Evolutionary conservation across 257 asterid genomes (phyloP), one percentile per base, ranked within the genome.

Genomic region (Forsythia viridissima): DNA sequence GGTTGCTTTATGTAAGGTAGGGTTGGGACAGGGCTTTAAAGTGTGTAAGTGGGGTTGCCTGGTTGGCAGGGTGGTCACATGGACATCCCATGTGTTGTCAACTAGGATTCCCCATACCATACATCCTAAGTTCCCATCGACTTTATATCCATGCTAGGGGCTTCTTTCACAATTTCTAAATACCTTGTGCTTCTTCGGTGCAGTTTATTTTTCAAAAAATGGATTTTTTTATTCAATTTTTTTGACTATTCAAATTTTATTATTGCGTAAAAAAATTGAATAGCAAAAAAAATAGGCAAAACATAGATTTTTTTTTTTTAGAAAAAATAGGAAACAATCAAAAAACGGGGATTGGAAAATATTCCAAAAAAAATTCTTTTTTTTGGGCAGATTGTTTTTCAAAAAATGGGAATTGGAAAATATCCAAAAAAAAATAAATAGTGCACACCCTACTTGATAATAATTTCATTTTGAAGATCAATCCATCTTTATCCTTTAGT

Each of bases 31-130:
- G 15, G 71, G 77, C 85, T 51, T 83, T 79, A 61, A 73, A 48
- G 83, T 20, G 48, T 30, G 83, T 68, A 36, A 73, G 78, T 81
- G 80, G 85, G 86, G 82, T 80, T 85, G 88, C 84, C 78, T 72
- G 86, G 87, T 81, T 46, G 83, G 84, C 86, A 76, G 86, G 81
- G 83, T 85, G 80, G 79, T 79, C 86, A 81, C 85, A 80, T 85
- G 84, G 83, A 82, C 87, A 82, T 30, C 71, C 89, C 89, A 81
- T 87, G 88, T 88, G 89, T 81, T 81, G 85, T 84, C 87, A 88
- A 46, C 66, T 74, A 71, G 79, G 75, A 18, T 79, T 75, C 52
- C 59, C 57, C 18, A 40, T 36, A 70, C 70, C 0, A 13, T 1
- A 34, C 59, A 38, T 48, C 82, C 82, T 59, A 68, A 61, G 38